Base-by-base conservation (phyloP, 441 rosid species). In the Aquilaria agallochum region DNA sequence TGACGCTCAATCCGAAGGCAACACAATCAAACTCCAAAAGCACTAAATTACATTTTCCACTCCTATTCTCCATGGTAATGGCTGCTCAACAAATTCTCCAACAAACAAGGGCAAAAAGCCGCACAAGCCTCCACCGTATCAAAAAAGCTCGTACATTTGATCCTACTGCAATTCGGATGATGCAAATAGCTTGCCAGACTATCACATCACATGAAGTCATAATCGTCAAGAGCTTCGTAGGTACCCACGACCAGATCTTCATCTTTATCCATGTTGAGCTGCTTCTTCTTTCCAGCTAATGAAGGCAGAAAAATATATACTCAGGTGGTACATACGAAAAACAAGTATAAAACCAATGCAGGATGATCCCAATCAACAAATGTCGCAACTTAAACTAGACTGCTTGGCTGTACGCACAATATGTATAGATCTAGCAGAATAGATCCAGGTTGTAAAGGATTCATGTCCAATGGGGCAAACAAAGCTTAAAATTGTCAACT, bases 201-300 rank as follows among this genome's bases (percentile, higher is more conserved):
- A 56, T n/a, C 58, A 49, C 56, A 57, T 92, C 84, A 88, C 97
- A 93, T 90, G 69, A 90, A 93, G 69, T 90, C 98, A 5, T 68
- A 80, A 20, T 93, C 98, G 33, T 93, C 97, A 9, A 78, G 60
- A 11, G 79, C 84, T 51, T 78, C 85, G 31, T 86, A 84, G 27
- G 78, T 36, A 59, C 68, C 72, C 53, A 63, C 79, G 62, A 60
- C 93, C 55, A 90, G 47, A 72, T 88, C 96, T 30, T 90, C 95
- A 11, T 88, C 85, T 0, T 78, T 90, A 68, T 85, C 96, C 7
- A 87, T 74, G 59, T 71, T 83, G 33, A 90, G 87, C 70, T 93
- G 95, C 67, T 93, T 93, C 69, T 86, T 92, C 84, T 85, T 93
- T 58, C 81, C 87, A 65, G 85, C 97, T 90, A 83, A 56, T 74